phyloP scores from a whole-genome alignment of 106 monocot genomes.

The Narthecium ossifragum region DNA sequence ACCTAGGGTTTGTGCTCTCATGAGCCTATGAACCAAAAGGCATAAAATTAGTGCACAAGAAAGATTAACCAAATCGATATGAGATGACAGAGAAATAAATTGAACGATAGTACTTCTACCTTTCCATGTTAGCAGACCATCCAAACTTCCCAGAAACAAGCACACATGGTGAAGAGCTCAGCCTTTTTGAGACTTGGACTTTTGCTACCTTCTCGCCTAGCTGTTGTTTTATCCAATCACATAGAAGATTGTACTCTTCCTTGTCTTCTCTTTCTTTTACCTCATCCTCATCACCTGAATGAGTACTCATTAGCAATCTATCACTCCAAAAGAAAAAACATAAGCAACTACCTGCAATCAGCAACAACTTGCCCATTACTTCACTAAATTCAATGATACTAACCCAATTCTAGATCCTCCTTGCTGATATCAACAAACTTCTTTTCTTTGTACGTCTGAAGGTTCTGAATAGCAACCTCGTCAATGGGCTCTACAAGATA shows the following conservation, averaged over 20 bases:
- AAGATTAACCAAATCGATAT: neutral
- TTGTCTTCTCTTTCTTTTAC: conserved; percentile 80
- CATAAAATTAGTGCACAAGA: neutral
- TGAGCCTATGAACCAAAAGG: conserved; percentile 41
- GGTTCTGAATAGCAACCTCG: conserved; percentile 95
- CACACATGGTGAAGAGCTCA: conserved; percentile 94
- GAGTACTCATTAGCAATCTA: neutral
- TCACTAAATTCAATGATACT: conserved; percentile 3
- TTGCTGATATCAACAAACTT: conserved; percentile 99
- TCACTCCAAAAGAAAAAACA: neutral
- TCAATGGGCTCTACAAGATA: conserved; percentile 97
- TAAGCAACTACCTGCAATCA: neutral
- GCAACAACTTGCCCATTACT: neutral
- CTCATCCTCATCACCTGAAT: conserved; percentile 87
- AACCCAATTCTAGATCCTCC: conserved; percentile 93
- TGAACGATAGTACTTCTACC: conserved; percentile 20
- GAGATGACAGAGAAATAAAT: neutral
- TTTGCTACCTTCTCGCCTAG: conserved; percentile 96
- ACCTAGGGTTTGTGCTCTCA: conserved; percentile 93
- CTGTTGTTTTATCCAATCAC: conserved; percentile 98
- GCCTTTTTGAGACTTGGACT: conserved; percentile 86
- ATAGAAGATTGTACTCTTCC: conserved; percentile 78
- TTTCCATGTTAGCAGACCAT: conserved; percentile 98
- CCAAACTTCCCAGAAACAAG: conserved; percentile 98
- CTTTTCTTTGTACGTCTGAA: conserved; percentile 93